These are phyloP conservation scores for Thermochaetoides thermophila DNA, from an alignment of 495 filamentous ascomycete species.

Conservation along the genomic window DNA sequence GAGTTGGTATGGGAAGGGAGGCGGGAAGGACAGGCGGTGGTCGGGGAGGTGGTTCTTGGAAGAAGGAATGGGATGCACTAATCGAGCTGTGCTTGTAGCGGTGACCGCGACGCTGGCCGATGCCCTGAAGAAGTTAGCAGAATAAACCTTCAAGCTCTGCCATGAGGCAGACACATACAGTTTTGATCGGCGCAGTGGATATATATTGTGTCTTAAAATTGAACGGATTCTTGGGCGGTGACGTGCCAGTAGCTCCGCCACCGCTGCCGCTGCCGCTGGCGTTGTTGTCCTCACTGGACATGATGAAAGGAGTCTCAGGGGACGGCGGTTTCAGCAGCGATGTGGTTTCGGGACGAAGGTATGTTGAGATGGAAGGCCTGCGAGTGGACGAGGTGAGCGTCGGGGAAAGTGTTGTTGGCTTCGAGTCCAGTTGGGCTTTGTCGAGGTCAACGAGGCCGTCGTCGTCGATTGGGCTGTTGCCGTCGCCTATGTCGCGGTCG, in stretches of 20 bases:
- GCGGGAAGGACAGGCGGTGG: constrained; percentile 84
- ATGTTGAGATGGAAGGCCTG: constrained; percentile 2
- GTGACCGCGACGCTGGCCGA: constrained; percentile 87
- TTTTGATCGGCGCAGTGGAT: constrained; percentile 64
- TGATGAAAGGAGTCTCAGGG: constrained; percentile 17
- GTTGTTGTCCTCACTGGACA: constrained; percentile 20
- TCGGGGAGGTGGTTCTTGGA: constrained; percentile 81
- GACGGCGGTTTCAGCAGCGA: constrained; percentile 6
- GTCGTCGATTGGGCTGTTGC: constrained; percentile 8
- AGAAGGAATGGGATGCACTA: constrained; percentile 74
- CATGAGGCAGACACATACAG: too few species aligned
- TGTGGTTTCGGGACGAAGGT: constrained; percentile 10
- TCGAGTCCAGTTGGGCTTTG: constrained; percentile 4
- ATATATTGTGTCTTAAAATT: constrained; percentile 84
- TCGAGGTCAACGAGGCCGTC: background rate
- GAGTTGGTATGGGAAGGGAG: constrained; percentile 82
- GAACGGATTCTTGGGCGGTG: constrained; percentile 50
- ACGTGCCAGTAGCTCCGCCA: constrained; percentile 14
- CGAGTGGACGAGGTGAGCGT: background rate
- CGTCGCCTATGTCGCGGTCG: constrained; percentile 9
- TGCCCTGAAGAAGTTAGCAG: too few species aligned
- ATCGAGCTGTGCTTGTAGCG: constrained; percentile 97
- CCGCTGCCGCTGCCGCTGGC: constrained; percentile 16
- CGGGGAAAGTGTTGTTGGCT: background rate
- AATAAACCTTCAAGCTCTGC: too few species aligned